Evolutionary conservation across 176 grass and related monocot species (phyloP).

Genomic region (Oryza coarctata): DNA sequence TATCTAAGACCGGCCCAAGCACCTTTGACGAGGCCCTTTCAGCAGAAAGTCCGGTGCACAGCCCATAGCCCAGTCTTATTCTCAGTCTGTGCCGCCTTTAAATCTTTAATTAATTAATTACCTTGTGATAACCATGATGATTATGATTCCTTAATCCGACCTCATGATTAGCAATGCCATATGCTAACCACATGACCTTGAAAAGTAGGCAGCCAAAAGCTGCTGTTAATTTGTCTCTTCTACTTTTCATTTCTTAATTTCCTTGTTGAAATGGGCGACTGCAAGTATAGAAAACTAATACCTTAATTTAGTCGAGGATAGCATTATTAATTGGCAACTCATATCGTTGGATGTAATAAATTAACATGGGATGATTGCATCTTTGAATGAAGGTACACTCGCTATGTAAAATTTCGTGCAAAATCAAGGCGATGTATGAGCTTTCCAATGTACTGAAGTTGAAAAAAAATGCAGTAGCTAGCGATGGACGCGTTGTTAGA

Average conservation of each 20-base stretch:
- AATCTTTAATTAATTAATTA: not conserved
- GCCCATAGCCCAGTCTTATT: slow-evolving; percentile 15
- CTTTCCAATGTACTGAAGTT: not conserved
- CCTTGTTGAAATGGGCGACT: not conserved
- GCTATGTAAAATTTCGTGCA: not conserved
- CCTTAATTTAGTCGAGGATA: not conserved
- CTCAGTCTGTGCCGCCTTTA: not conserved
- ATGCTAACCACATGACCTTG: slow-evolving; percentile 8
- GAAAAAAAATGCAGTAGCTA: not conserved
- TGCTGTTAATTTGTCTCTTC: slow-evolving; percentile 30
- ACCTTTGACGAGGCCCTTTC: not conserved
- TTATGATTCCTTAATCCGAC: slow-evolving; percentile 5
- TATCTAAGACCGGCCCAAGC: slow-evolving; percentile 22
- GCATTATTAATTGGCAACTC: not conserved
- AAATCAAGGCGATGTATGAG: not conserved
- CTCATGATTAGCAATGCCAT: slow-evolving; percentile 29
- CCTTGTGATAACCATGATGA: not conserved
- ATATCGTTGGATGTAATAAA: too few relatives aligned
- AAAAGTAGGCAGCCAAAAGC: slow-evolving; percentile 21
- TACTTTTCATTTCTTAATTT: not conserved
- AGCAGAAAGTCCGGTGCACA: slow-evolving; percentile 20
- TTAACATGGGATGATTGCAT: not conserved
- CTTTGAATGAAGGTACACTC: not conserved
- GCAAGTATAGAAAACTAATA: not conserved
- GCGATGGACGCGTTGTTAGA: not conserved